Evolutionary conservation across 208 protist species (phyloP), one percentile per base, ranked within the genome.

Genomic region (Wallacemonas collosoma): DNA sequence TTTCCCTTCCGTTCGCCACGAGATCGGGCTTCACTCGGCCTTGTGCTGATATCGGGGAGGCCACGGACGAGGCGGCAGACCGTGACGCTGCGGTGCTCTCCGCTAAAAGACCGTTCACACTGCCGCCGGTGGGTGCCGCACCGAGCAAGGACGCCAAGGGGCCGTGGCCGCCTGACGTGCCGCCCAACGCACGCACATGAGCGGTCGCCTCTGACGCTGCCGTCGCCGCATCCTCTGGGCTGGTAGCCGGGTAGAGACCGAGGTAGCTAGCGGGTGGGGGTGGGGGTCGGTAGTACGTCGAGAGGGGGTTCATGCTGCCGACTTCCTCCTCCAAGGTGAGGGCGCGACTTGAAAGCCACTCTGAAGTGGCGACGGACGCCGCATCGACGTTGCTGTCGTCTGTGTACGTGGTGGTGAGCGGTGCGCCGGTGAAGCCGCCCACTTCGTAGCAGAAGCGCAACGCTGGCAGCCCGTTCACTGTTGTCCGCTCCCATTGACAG

Each of bases 281-380:
- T 11, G 85, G 79, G 11, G 79, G 77, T 1, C 70, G 69, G 63
- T 84, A 87, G 73, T 84, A 83, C 47, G 75, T 70, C 15, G 83
- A 78, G 62, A 95, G 89, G 6, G 90, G 90, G 75, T 95, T 95
- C 41, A 88, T 77, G 69, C 77, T 73, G 3, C 87, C 87, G 11
- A 93, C 72, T 68, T 86, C 85, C 38, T 90, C 87, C 56, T 95
- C 90, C 43, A 93, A 58, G 57, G 72, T 73, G 8, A 78, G 48
- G 35, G 78, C 77, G 11, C 81, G 81, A 43, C 39, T 75, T 7
- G 72, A 72, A 2, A 66, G 12, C 84, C 78, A 82, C 71, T 85
- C 82, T 3, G 84, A 77, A 14, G 81, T 77, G 14, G 67, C 71
- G 44, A 84, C 76, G n/a, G 76, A 82, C 57, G 72, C 48, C 12